Evolutionary conservation across 1,284 basidiomycete genomes (phyloP).

Genomic region (Leccinum griseonigrum): DNA sequence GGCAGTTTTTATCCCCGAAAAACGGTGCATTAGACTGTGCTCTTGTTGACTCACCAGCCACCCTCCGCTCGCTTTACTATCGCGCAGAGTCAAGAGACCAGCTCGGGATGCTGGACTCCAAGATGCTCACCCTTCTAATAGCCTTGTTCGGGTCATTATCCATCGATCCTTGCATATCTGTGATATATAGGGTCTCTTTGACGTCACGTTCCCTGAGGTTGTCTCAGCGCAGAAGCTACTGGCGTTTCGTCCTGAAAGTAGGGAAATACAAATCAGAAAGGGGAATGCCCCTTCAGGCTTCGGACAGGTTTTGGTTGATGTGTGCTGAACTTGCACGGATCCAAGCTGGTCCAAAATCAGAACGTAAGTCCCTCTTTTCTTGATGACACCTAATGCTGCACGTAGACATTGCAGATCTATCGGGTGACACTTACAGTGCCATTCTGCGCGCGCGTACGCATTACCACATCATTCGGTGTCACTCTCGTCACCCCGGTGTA

Average conservation of each 20-base stretch:
- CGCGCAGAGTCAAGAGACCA: conserved; percentile 26
- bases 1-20: conserved; percentile 26
- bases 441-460: conserved; percentile 23
- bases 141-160: conserved; percentile 45
- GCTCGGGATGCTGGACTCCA: conserved; percentile 28
- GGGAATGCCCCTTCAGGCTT: conserved; percentile 24
- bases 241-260: conserved; percentile 36
- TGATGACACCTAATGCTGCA: conserved; percentile 10
- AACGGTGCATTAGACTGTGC: conserved; percentile 23
- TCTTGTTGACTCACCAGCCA: conserved; percentile 25
- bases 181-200: conserved; percentile 27
- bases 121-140: conserved; percentile 38
- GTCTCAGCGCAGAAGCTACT: conserved; percentile 28
- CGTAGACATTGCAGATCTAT: conserved; percentile 12
- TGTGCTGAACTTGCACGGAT: conserved; percentile 30
- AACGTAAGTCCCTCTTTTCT: conserved; percentile 15
- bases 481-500: conserved; percentile 24
- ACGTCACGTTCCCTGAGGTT: conserved; percentile 18
- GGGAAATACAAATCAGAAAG: conserved; percentile 30
- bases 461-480: conserved; percentile 26
- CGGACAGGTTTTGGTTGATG: conserved; percentile 46
- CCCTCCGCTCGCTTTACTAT: conserved; percentile 38
- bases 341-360: not conserved
- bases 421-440: conserved; percentile 7
- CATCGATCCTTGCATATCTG: conserved; percentile 18